These are phyloP conservation scores for Metschnikowia amazonensis DNA, from an alignment of 805 yeast species.

Conservation along the genomic window DNA sequence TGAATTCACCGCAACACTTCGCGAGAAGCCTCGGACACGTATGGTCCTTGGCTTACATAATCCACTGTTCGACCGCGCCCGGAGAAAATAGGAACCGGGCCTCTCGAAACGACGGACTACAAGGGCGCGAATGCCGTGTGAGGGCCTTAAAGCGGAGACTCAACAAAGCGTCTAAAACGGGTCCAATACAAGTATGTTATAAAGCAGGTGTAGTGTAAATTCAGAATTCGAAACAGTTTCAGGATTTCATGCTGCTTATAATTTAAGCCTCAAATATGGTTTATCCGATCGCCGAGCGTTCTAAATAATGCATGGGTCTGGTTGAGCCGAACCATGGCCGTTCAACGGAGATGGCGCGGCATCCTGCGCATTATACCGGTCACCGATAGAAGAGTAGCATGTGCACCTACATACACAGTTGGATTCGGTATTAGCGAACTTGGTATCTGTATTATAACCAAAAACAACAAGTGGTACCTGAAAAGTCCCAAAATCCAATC, in stretches of 20 bases:
- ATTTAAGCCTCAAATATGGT: no score
- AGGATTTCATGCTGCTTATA: no score
- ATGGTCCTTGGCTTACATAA: constrained; percentile 22
- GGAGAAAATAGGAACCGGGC: constrained; percentile 2
- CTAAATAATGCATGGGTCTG: not conserved
- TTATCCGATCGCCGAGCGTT: not conserved
- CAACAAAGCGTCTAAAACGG: no score
- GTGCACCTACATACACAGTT: not conserved
- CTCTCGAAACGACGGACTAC: constrained; percentile 1
- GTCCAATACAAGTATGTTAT: no score
- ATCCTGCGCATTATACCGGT: not conserved
- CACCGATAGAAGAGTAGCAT: not conserved
- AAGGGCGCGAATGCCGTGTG: constrained; percentile 5
- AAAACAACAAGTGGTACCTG: no score
- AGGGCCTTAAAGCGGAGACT: not conserved
- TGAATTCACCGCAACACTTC: constrained; percentile 8
- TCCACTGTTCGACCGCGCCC: constrained; percentile 9
- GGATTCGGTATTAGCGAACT: no score
- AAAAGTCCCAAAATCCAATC: no score
- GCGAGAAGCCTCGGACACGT: constrained; percentile 21
- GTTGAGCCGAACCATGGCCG: constrained; percentile 4
- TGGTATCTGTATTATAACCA: no score
- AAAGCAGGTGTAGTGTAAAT: no score
- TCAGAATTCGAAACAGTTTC: no score
- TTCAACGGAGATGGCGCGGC: constrained; percentile 3